Evolutionary conservation across 352 stramenopile genomes (phyloP).

Genomic region (Elongisporangium prolatum): DNA sequence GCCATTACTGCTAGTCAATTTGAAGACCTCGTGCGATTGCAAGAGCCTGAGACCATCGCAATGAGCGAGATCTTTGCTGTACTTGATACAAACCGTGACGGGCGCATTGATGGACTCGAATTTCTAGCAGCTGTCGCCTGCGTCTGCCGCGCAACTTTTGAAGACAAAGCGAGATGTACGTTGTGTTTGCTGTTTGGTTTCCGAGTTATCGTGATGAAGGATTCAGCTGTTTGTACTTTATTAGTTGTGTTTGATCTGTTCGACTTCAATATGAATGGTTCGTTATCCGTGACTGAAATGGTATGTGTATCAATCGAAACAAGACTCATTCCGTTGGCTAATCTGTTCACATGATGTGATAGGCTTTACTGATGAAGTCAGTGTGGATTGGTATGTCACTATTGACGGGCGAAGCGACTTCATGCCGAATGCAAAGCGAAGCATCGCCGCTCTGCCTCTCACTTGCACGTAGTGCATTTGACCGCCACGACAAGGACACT

Average conservation of each 20-base stretch:
- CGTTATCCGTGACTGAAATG: slow-evolving; percentile 65
- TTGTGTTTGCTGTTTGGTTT: background rate
- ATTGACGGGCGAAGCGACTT: slow-evolving; percentile 32
- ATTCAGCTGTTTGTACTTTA: background rate
- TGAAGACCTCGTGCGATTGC: slow-evolving; percentile 62
- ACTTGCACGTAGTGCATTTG: slow-evolving; percentile 54
- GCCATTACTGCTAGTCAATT: slow-evolving; percentile 75
- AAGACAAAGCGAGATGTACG: slow-evolving; percentile 78
- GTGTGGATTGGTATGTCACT: slow-evolving; percentile 66
- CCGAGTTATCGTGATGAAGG: background rate
- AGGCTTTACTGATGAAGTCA: slow-evolving; percentile 80
- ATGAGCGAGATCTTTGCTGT: slow-evolving; percentile 72
- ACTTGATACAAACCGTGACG: slow-evolving; percentile 65
- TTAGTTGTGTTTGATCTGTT: slow-evolving; percentile 72
- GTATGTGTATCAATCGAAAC: slow-evolving; percentile 13
- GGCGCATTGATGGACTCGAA: slow-evolving; percentile 76
- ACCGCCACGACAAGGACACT: slow-evolving; percentile 35
- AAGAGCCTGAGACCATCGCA: slow-evolving; percentile 48
- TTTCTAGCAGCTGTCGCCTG: slow-evolving; percentile 68
- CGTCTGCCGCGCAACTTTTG: slow-evolving; percentile 67
- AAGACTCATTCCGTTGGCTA: background rate
- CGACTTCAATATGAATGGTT: slow-evolving; percentile 79
- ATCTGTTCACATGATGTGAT: background rate
- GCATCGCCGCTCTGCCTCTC: slow-evolving; percentile 26
- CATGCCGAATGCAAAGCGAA: background rate